These are phyloP conservation scores for Fraxinus nigra DNA, from an alignment of 305 asterid genomes.

Conservation along the genomic window DNA sequence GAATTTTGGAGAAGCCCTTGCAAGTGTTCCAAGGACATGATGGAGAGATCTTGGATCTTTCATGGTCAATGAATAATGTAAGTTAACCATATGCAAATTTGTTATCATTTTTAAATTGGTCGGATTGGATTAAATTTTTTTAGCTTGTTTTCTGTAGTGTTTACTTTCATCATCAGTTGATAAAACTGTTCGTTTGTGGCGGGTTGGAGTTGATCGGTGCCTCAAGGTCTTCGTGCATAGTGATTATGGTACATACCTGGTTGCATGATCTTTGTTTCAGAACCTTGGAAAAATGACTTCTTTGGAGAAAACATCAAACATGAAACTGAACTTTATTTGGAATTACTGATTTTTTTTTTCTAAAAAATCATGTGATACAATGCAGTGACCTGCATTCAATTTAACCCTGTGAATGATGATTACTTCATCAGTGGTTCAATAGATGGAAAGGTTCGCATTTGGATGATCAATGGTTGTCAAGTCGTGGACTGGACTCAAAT, in stretches of 20 bases:
- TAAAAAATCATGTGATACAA: conserved; percentile 23
- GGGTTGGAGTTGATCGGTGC: conserved; percentile 70
- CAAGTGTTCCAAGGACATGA: conserved; percentile 76
- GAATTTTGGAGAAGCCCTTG: conserved; percentile 70
- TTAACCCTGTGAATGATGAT: conserved; percentile 69
- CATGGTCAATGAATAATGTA: conserved; percentile 87
- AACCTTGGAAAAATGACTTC: not conserved
- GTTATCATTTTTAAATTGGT: not conserved
- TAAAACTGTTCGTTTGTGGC: conserved; percentile 94
- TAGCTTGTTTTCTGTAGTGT: conserved; percentile 47
- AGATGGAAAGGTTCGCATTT: conserved; percentile 91
- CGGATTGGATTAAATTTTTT: not conserved
- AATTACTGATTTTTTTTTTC: conserved; percentile 25
- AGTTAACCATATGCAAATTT: conserved; percentile 17
- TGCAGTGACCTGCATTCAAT: conserved; percentile 89
- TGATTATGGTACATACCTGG: conserved; percentile 58
- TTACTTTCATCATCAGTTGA: conserved; percentile 85
- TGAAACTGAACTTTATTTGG: not conserved
- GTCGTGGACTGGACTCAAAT: conserved; percentile 81
- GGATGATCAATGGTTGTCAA: conserved; percentile 60
- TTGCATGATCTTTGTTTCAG: not conserved
- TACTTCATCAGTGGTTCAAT: conserved; percentile 88
- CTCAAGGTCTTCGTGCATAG: conserved; percentile 73
- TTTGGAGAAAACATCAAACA: not conserved
- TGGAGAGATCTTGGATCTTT: conserved; percentile 76